A percentile compares a stretch with the other conserved stretches of the same genome.
Conservation (phyloP, 2,329 filamentous ascomycete species). For the Tolypocladium cylindrosporum region DNA sequence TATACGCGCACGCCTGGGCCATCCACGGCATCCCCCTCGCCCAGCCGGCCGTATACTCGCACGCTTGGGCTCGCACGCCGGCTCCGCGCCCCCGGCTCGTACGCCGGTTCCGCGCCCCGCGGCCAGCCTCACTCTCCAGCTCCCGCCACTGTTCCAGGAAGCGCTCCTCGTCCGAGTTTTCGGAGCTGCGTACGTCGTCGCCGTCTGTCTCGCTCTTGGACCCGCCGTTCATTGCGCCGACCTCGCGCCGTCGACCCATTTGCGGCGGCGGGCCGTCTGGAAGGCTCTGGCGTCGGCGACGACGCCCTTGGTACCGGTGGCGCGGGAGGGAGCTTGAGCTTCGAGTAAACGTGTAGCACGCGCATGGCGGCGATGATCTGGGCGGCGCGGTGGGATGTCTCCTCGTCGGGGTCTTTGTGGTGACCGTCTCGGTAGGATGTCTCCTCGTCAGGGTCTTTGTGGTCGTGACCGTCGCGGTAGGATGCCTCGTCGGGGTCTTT, state of each 20-base stretch:
- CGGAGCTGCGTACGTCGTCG: constrained; percentile 28
- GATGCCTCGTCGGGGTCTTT: too few species aligned
- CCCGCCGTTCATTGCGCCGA: constrained; percentile 24
- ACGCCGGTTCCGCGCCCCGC: constrained; percentile 50
- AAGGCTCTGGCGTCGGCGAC: constrained; percentile 76
- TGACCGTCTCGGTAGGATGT: too few species aligned
- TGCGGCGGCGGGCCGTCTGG: constrained; percentile 52
- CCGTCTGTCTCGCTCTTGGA: constrained; percentile 34
- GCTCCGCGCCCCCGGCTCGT: too few species aligned
- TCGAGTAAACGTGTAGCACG: constrained; percentile 42
- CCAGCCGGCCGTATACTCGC: too few species aligned
- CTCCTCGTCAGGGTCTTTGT: too few species aligned
- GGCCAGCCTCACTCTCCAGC: constrained; percentile 52
- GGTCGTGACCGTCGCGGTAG: too few species aligned
- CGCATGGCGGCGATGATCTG: constrained; percentile 57
- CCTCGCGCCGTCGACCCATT: constrained; percentile 42
- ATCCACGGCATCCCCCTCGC: too few species aligned
- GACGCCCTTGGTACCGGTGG: constrained; percentile 78
- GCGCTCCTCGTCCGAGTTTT: constrained; percentile 61
- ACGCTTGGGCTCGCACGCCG: too few species aligned
- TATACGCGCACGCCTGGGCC: constrained; percentile 70
- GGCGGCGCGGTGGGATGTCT: too few species aligned
- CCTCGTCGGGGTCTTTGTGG: too few species aligned
- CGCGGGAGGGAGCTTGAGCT: constrained; percentile 50
- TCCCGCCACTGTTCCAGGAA: constrained; percentile 79